A percentile compares a stretch with the other conserved stretches of the same genome.
These are phyloP conservation scores for Boletus vermiculosoides DNA, from an alignment of 768 basidiomycete species.

Conservation along the genomic window DNA sequence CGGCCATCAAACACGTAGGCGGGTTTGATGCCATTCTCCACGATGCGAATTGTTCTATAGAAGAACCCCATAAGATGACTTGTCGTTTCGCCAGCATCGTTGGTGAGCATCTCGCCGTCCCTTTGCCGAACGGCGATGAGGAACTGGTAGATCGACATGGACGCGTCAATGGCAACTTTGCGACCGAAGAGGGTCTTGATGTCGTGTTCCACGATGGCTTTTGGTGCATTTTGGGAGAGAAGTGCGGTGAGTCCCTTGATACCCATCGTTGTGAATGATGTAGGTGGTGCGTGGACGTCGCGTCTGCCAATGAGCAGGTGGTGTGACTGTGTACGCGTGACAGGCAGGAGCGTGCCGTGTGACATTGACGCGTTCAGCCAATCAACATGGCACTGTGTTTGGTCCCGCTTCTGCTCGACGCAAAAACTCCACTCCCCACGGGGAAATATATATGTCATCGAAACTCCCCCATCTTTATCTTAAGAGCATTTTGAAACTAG, in stretches of 20 bases:
- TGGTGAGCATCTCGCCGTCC: conserved; percentile 95
- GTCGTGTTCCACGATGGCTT: conserved; percentile 82
- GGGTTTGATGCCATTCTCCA: conserved; percentile 98
- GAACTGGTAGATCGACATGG: conserved; percentile 97
- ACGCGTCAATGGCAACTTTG: conserved; percentile 98
- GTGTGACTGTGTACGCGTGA: conserved; percentile 6
- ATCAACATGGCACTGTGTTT: background rate
- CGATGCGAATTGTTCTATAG: conserved; percentile 95
- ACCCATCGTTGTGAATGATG: conserved; percentile 54
- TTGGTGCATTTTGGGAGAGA: conserved; percentile 87
- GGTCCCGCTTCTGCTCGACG: too few species aligned
- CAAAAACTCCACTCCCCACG: background rate
- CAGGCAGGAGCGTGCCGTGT: conserved; percentile 10
- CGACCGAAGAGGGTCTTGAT: conserved; percentile 97
- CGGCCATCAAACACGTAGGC: conserved; percentile 98
- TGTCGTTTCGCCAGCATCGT: conserved; percentile 97
- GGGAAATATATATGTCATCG: background rate
- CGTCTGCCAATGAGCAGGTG: background rate
- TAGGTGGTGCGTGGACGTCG: background rate
- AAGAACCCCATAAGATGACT: conserved; percentile 99
- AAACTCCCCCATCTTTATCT: conserved; percentile 1
- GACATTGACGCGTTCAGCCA: too few species aligned
- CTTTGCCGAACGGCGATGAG: conserved; percentile 95
- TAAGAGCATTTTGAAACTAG: background rate
- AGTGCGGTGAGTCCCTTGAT: conserved; percentile 95